Base-by-base conservation (phyloP, 192 early-diverging fungal genomes). In the Phlyctochytrium planicorne region DNA sequence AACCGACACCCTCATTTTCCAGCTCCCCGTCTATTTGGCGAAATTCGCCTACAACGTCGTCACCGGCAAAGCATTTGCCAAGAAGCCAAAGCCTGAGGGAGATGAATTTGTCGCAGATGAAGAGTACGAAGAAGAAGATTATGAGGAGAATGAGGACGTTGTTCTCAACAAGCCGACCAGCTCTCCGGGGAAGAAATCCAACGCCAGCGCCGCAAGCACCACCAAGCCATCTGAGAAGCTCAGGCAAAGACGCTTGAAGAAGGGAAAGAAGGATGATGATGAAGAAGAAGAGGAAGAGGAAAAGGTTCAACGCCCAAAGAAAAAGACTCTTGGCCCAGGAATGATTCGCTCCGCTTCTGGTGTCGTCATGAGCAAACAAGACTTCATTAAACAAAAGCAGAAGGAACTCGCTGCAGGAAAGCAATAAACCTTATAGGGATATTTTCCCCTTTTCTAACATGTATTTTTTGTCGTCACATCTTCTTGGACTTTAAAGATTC, bases 1-100 rank as follows among this genome's bases (percentile, higher is more conserved):
- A 53, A 61, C 57, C 29, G 67, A 74, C 53, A 74, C 72, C 12
- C 34, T 74, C 17, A 52, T 74, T 34, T 29, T 47, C n/a, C 67
- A 69, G 61, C 25, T 68, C 30, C 72, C 72, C 2, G 14, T 62
- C 2, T 37, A 60, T 17, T 29, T 67, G 34, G 27, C 35, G 2
- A 30, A 27, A 10, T 47, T 47, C 40, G 61, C 35, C 10, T 62
- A 25, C 27, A 57, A 57, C 25, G 27, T 57, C 20, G 20, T 57
- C 10, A 14, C 14, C 55, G 55, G 55, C 27, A 12, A 23, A 16
- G 6, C 23, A 14, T 12, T 55, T 20, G 53, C 30, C 3, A 71
- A 65, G 32, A 34, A 59, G 53, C 27, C 25, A 20, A 37, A 12
- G 27, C 35, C 32, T 23, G 34, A 57, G 50, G 20, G 34, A 2